These are phyloP conservation scores for Ambrosia trifida DNA, from an alignment of 129 eudicot genomes.

Conservation along the genomic window DNA sequence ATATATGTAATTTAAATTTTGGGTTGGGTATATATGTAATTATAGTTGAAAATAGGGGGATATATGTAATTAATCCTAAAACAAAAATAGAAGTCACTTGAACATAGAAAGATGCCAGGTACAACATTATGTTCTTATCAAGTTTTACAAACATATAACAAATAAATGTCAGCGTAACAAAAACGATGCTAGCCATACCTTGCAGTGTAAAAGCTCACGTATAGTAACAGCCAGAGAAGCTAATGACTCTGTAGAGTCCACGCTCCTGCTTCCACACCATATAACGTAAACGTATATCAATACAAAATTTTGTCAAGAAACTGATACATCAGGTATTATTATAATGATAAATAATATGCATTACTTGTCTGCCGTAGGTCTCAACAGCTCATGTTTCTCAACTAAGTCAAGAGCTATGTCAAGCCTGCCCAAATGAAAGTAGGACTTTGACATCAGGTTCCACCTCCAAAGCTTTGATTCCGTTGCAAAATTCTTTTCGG, in stretches of 20 bases:
- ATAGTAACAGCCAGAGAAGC: constrained; percentile 55
- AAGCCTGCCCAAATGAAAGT: constrained; percentile 79
- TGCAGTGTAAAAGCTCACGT: constrained; percentile 67
- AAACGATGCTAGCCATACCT: constrained; percentile 51
- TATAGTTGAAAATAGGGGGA: too few species aligned
- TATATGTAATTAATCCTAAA: neutral
- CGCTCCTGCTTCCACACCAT: constrained; percentile 34
- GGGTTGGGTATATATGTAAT: too few species aligned
- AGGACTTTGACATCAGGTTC: constrained; percentile 58
- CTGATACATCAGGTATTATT: neutral
- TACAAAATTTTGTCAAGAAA: constrained; percentile 12
- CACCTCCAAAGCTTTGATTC: constrained; percentile 69
- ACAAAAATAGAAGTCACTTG: constrained; percentile 8
- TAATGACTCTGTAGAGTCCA: constrained; percentile 46
- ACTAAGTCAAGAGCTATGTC: constrained; percentile 69
- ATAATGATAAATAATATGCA: constrained; percentile 4
- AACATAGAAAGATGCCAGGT: neutral
- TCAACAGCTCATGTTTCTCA: constrained; percentile 54
- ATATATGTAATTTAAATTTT: too few species aligned
- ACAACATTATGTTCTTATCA: neutral
- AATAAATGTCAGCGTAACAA: constrained; percentile 1
- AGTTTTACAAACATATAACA: neutral
- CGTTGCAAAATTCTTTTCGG: constrained; percentile 63
- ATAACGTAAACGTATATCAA: constrained; percentile 25
- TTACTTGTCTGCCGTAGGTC: constrained; percentile 43